These are phyloP conservation scores for Globisporangium echinulatum DNA, from an alignment of 352 stramenopile species.

Conservation along the genomic window DNA sequence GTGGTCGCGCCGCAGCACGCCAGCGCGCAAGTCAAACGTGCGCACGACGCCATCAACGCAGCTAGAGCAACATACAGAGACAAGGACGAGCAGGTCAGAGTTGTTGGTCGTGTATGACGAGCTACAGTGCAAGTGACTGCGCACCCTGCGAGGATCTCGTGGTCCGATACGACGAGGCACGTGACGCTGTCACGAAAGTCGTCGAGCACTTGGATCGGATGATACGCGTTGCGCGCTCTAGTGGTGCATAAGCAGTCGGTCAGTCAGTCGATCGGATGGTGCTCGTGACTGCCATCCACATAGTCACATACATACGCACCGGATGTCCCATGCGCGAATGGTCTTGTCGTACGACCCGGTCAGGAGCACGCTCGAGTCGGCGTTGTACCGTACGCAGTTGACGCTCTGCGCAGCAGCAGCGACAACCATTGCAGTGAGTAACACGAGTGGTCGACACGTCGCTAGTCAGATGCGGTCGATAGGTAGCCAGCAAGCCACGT, in stretches of 20 bases:
- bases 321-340: constrained; percentile 68
- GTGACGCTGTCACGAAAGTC: constrained; percentile 89
- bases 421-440: background rate
- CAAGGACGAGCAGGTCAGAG: background rate
- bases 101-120: background rate
- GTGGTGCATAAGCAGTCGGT: background rate
- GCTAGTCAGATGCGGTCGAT: too few species aligned
- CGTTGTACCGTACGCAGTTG: constrained; percentile 82
- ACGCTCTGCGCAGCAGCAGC: constrained; percentile 35
- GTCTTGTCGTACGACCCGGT: constrained; percentile 88
- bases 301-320: constrained; percentile 16
- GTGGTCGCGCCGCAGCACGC: constrained; percentile 61
- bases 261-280: too few species aligned
- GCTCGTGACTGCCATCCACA: background rate
- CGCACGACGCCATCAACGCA: constrained; percentile 82
- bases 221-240: constrained; percentile 65
- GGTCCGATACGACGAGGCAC: constrained; percentile 59
- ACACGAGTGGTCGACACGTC: too few species aligned
- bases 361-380: constrained; percentile 71
- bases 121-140: constrained; percentile 5
- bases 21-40: constrained; percentile 79
- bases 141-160: constrained; percentile 79
- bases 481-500: too few species aligned
- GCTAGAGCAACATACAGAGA: constrained; percentile 3
- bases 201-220: constrained; percentile 81